These are phyloP conservation scores for Tothia fuscella DNA, from an alignment of 2,329 filamentous ascomycete species.

Conservation along the genomic window DNA sequence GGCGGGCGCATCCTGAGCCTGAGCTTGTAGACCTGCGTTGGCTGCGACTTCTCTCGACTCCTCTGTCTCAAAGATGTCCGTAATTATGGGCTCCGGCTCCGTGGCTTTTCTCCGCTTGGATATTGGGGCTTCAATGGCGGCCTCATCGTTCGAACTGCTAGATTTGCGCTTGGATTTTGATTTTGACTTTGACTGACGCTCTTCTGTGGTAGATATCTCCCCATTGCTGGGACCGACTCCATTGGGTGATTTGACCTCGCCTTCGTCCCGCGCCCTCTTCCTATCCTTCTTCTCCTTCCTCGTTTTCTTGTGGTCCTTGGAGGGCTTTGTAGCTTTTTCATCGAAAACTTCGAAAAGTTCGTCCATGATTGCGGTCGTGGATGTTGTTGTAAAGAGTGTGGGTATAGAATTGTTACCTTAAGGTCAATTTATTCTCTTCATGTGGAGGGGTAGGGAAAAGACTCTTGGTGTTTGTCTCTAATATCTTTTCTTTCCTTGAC, in stretches of 20 bases:
- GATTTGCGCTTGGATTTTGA: constrained; percentile 13
- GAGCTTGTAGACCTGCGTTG: constrained; percentile 52
- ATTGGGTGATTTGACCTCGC: constrained; percentile 51
- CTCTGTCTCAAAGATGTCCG: constrained; percentile 90
- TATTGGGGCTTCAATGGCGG: constrained; percentile 30
- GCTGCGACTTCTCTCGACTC: constrained; percentile 82
- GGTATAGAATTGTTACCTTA: too few species aligned
- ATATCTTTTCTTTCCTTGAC: too few species aligned
- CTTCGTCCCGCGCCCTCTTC: too few species aligned
- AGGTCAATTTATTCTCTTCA: too few species aligned
- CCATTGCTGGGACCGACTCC: constrained; percentile 22
- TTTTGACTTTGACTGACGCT: constrained; percentile 18
- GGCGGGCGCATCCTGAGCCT: constrained; percentile 51
- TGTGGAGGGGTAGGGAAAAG: too few species aligned
- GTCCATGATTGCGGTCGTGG: too few species aligned
- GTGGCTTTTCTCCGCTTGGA: constrained; percentile 51
- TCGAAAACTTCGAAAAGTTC: constrained; percentile 35
- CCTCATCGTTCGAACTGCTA: constrained; percentile 25
- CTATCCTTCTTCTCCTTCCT: constrained; percentile 71
- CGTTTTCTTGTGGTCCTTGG: constrained; percentile 14
- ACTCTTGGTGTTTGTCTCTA: too few species aligned
- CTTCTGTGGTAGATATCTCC: constrained; percentile 36
- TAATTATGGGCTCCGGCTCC: constrained; percentile 69
- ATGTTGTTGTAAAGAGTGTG: too few species aligned
- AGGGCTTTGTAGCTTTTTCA: constrained; percentile 18